Conservation (phyloP, 495 filamentous ascomycete species). For the Cercophora newfieldiana region DNA sequence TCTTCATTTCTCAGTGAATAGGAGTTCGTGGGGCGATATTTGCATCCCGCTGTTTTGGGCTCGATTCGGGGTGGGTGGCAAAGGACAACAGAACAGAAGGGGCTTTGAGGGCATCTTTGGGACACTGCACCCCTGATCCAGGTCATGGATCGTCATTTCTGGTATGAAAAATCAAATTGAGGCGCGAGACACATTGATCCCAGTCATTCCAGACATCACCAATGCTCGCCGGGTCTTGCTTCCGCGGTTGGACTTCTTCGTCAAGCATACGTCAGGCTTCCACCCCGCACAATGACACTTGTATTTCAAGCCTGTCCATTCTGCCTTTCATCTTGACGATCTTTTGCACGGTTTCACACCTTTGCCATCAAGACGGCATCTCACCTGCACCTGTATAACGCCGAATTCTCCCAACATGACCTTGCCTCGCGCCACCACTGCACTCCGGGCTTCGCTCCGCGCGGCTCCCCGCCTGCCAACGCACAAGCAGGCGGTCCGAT, state of each 20-base stretch:
- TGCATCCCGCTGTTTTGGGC: no score
- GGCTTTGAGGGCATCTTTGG: no score
- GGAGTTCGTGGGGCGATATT: no score
- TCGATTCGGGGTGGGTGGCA: no score
- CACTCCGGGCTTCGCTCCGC: slow-evolving; percentile 6
- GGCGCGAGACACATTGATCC: neutral
- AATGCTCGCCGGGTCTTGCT: neutral
- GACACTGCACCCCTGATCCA: slow-evolving; percentile 5
- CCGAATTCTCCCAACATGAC: neutral
- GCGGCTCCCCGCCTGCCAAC: neutral
- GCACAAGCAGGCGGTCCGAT: neutral
- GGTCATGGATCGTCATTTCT: neutral
- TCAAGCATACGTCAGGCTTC: slow-evolving; percentile 13
- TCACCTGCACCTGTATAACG: neutral
- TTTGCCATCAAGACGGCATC: no score
- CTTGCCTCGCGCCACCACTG: neutral
- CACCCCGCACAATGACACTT: neutral
- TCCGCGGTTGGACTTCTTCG: neutral
- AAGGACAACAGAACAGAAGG: no score
- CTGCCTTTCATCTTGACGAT: neutral
- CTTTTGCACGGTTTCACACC: neutral
- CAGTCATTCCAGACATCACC: slow-evolving; percentile 2
- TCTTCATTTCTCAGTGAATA: no score
- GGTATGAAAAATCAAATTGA: neutral
- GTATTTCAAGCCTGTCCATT: slow-evolving; percentile 6